Percentiles rank a stretch among this genome's conserved stretches.
phyloP scores from a whole-genome alignment of 169 alveolate genomes.

The Plasmodium malariae region DNA sequence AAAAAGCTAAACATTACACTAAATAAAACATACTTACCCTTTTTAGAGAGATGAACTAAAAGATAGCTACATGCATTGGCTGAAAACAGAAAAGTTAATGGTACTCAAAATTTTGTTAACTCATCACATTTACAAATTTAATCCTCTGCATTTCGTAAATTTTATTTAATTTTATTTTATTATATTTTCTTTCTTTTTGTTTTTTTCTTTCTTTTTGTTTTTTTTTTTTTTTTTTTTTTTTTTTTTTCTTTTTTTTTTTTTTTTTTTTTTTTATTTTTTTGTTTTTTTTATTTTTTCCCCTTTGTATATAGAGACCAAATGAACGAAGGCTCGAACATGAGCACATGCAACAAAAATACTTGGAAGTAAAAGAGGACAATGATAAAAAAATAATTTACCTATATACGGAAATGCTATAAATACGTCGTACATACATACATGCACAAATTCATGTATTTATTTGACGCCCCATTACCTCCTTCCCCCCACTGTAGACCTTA shows the following conservation, averaged over 20 bases:
- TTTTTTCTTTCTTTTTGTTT: neutral
- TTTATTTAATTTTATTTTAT: no score
- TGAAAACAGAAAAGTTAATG: constrained; percentile 57
- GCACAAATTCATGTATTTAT: neutral
- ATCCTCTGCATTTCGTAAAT: neutral
- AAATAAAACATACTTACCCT: neutral
- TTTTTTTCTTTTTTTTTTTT: no score
- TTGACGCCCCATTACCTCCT: neutral
- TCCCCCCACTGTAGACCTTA: constrained; percentile 16
- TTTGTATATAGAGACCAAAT: constrained; percentile 30
- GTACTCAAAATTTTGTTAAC: neutral
- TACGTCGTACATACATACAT: neutral
- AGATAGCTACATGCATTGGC: constrained; percentile 50
- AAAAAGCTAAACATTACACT: no score
- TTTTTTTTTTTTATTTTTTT: neutral
- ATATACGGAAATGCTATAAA: neutral
- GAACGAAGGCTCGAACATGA: constrained; percentile 60
- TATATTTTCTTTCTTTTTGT: no score
- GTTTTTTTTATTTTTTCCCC: neutral
- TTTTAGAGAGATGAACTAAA: constrained; percentile 49
- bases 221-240: no score
- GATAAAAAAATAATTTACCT: constrained; percentile 4
- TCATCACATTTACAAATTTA: neutral
- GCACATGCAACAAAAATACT: constrained; percentile 59
- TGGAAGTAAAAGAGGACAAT: constrained; percentile 31